A percentile compares a stretch with the other conserved stretches of the same genome.
phyloP scores from a whole-genome alignment of 345 rosid species.

The Hevea brasiliensis region DNA sequence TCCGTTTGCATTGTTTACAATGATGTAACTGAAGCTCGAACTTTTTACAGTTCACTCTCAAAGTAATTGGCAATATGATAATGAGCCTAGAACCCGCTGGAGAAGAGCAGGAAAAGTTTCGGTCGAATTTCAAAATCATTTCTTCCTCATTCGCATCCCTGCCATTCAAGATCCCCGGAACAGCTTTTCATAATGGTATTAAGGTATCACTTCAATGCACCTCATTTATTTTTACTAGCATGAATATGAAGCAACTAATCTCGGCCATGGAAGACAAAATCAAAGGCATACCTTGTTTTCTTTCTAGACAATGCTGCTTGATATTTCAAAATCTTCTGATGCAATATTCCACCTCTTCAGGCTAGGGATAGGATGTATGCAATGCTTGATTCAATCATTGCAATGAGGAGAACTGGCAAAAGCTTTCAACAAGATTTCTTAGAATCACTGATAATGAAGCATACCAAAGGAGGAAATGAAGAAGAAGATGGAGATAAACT shows the following conservation, averaged over 20 bases:
- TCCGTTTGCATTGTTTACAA: background rate
- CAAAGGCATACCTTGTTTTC: background rate
- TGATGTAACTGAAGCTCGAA: background rate
- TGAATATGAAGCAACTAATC: background rate
- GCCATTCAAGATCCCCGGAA: conserved; percentile 66
- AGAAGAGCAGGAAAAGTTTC: conserved; percentile 60
- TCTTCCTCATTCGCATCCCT: conserved; percentile 67
- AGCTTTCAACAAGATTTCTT: conserved; percentile 57
- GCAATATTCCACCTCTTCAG: conserved; percentile 26
- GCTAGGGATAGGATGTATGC: conserved; percentile 60
- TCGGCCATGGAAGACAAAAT: background rate
- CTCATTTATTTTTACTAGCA: background rate
- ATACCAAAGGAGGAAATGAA: conserved; percentile 33
- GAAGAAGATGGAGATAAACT: conserved; percentile 44
- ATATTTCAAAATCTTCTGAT: background rate
- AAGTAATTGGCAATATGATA: conserved; percentile 70
- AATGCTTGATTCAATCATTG: conserved; percentile 52
- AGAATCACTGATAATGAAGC: conserved; percentile 57
- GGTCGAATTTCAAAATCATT: conserved; percentile 61
- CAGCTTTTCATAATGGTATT: conserved; percentile 55
- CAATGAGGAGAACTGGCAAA: conserved; percentile 46
- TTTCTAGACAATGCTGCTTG: background rate
- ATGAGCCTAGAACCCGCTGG: conserved; percentile 67
- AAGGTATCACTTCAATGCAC: conserved; percentile 33
- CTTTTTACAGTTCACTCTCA: conserved; percentile 57